Evolutionary conservation across 345 rosid species (phyloP), one percentile per base, ranked within the genome.

Genomic region (Brassica incana): DNA sequence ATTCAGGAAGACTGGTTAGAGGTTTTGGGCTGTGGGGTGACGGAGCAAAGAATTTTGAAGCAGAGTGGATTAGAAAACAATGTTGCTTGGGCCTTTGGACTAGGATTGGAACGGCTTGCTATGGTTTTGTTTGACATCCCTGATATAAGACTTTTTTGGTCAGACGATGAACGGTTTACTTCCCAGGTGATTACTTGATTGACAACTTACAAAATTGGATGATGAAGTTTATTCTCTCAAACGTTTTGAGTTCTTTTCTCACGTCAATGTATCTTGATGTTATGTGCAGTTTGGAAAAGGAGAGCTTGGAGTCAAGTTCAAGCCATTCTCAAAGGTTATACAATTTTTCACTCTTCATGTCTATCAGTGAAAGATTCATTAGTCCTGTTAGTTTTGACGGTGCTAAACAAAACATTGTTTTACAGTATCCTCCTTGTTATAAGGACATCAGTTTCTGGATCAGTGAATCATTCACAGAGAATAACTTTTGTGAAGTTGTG

Each of bases 41-140:
- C 94, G 9, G 98, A 93, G 79, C 97, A 93, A 84, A 90, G 82
- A 83, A 93, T 95, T 68, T 80, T 95, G 80, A 89, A 78, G 80
- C 86, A 81, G 77, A 88, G 86, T 74, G 94, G 93, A 35, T 88
- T 84, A 77, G 78, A 54, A n/a, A 68, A 88, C 79, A 90, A 86
- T 81, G 98, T 89, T 82, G 96, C 97, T 56, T 95, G 99, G 99
- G 99, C 98, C 71, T 95, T 95, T 76, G 99, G 99, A 85, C 96
- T 95, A 71, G 98, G 99, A 78, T 84, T 93, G 82, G 98, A 95
- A 78, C 87, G 97, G 36, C 88, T 95, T 30, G 97, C 98, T 58
- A 93, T 95, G 99, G 97, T 95, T 71, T 80, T 93, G 73, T 95
- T 95, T 85, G 97, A 90, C 87, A 95, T 93, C 81, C 95, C 99